phyloP scores from a whole-genome alignment of 176 grass and related monocot genomes.

The Thinopyrum elongatum region DNA sequence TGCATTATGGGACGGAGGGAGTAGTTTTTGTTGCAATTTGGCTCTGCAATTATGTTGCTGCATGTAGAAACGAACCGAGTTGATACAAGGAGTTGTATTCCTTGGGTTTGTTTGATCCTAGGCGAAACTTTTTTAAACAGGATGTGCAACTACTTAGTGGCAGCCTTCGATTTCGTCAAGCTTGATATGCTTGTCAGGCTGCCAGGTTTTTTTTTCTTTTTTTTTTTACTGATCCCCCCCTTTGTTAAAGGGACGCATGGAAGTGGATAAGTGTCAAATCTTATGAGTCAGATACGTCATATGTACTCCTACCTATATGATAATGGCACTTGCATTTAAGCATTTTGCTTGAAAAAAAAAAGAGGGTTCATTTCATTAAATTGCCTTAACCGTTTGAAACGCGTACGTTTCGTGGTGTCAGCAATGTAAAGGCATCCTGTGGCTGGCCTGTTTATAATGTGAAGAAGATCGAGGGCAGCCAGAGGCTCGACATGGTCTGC shows the following conservation, averaged over 20 bases:
- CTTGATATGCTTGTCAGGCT: not conserved
- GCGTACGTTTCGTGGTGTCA: conserved; percentile 35
- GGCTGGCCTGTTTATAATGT: conserved; percentile 38
- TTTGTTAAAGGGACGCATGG: not conserved
- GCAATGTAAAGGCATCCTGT: conserved; percentile 51
- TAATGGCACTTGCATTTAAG: not conserved
- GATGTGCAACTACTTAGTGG: too few species aligned
- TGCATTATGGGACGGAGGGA: too few species aligned
- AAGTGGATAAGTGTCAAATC: not conserved
- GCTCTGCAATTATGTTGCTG: not conserved
- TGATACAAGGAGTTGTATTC: not conserved
- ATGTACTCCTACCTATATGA: too few species aligned
- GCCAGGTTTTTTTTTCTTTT: not conserved
- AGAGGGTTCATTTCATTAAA: too few species aligned
- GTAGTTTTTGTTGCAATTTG: not conserved
- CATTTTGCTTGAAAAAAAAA: not conserved
- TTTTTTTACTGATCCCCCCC: not conserved
- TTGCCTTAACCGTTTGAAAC: conserved; percentile 14
- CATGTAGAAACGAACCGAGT: too few species aligned
- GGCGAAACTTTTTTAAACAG: too few species aligned
- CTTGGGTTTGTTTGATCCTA: too few species aligned
- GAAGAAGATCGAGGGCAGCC: conserved; percentile 40
- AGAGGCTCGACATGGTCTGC: conserved; percentile 55
- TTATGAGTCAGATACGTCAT: too few species aligned
- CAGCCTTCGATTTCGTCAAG: not conserved